phyloP scores from a whole-genome alignment of 139 green algal genomes.

The Mesostigma viride region DNA sequence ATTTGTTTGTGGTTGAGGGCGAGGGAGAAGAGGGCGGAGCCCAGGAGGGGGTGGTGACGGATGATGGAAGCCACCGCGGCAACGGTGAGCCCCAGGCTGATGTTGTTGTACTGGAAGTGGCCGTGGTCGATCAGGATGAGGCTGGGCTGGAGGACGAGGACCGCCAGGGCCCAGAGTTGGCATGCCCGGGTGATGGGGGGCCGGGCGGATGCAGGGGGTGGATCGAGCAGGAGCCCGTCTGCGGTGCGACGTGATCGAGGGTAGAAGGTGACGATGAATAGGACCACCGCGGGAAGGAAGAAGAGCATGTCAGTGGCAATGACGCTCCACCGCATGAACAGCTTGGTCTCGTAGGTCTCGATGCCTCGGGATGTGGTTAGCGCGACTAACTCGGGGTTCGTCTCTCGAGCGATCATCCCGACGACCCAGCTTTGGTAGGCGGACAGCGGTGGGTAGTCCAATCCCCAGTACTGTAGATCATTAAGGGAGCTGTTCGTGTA shows the following conservation, averaged over 20 bases:
- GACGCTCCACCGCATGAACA: slow-evolving; percentile 70
- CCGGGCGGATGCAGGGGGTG: too few relatives aligned
- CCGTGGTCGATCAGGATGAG: slow-evolving; percentile 88
- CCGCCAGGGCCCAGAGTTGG: slow-evolving; percentile 28
- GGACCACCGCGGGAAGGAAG: slow-evolving; percentile 63
- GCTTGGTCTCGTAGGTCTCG: slow-evolving; percentile 65
- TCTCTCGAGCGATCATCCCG: slow-evolving; percentile 39
- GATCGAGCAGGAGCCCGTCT: not conserved
- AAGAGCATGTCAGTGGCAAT: slow-evolving; percentile 64
- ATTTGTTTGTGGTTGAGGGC: slow-evolving; percentile 92
- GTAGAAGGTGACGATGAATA: slow-evolving; percentile 28
- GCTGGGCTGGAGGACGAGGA: slow-evolving; percentile 66
- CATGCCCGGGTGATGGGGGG: slow-evolving; percentile 13
- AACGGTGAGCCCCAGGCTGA: slow-evolving; percentile 66
- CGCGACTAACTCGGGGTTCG: slow-evolving; percentile 64
- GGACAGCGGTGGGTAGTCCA: slow-evolving; percentile 94
- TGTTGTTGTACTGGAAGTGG: slow-evolving; percentile 94
- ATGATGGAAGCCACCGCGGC: slow-evolving; percentile 25
- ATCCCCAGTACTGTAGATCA: slow-evolving; percentile 74
- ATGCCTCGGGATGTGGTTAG: slow-evolving; percentile 58
- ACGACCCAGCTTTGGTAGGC: slow-evolving; percentile 64
- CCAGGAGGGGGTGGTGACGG: slow-evolving; percentile 37
- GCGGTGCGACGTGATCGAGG: not conserved
- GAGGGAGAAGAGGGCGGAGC: slow-evolving; percentile 55
- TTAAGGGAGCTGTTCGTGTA: slow-evolving; percentile 47